Percentiles rank a stretch among this genome's conserved stretches.
phyloP scores from a whole-genome alignment of 306 rosid species.

The Ceratonia siliqua region DNA sequence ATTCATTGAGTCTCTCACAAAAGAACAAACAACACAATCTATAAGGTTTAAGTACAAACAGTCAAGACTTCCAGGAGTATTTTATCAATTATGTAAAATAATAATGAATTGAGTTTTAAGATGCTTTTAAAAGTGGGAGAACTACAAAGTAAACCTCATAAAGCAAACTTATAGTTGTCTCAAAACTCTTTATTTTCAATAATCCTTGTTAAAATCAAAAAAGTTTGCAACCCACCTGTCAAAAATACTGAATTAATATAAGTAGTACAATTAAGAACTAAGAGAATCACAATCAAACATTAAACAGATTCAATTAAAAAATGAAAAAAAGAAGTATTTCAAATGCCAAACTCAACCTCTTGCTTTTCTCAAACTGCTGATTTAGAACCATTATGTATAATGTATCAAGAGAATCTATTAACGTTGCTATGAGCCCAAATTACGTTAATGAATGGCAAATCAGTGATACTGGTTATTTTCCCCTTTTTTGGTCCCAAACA shows the following conservation, averaged over 20 bases:
- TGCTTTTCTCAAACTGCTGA: constrained; percentile 81
- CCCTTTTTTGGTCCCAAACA: too few species aligned
- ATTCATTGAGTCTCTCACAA: too few species aligned
- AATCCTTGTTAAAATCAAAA: constrained; percentile 93
- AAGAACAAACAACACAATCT: too few species aligned
- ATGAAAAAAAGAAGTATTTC: constrained; percentile 1
- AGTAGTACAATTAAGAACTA: constrained; percentile 16
- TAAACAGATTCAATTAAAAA: neutral
- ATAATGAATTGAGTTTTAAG: too few species aligned
- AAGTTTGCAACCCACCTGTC: constrained; percentile 87
- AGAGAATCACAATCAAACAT: constrained; percentile 23
- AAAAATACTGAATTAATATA: constrained; percentile 35
- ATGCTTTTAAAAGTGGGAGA: too few species aligned
- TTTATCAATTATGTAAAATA: too few species aligned
- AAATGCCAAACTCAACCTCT: constrained; percentile 97
- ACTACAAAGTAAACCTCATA: constrained; percentile 85
- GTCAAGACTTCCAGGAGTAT: too few species aligned
- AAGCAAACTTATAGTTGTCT: constrained; percentile 99
- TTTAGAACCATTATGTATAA: constrained; percentile 93
- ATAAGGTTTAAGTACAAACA: too few species aligned
- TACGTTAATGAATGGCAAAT: too few species aligned
- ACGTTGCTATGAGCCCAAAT: too few species aligned
- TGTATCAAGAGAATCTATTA: constrained; percentile 94
- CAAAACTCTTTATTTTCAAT: constrained; percentile 97
- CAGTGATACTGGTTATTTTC: too few species aligned